Percentiles rank a stretch among this genome's conserved stretches.
phyloP scores from a whole-genome alignment of 805 yeast genomes.

The Kregervanrija pseudodelftensis region DNA sequence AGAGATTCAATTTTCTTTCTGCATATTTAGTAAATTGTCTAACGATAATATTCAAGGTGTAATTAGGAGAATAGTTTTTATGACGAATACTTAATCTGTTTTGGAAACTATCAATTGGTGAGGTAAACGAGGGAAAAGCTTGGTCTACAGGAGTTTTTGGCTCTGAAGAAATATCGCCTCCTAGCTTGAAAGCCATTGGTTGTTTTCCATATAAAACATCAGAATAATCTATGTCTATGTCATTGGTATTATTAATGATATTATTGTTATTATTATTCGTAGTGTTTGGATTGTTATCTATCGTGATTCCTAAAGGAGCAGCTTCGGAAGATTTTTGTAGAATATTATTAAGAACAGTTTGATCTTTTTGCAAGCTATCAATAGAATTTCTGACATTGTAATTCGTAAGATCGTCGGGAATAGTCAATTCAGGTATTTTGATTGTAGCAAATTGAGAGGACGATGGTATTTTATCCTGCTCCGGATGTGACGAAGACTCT shows the following conservation, averaged over 20 bases:
- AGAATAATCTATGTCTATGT: background rate
- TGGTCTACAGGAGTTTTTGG: conserved; percentile 10
- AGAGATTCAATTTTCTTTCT: conserved; percentile 73
- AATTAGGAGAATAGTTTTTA: conserved; percentile 64
- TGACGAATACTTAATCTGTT: conserved; percentile 14
- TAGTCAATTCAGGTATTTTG: conserved; percentile 19
- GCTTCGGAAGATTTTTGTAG: background rate
- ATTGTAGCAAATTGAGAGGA: conserved; percentile 7
- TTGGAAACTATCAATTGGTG: conserved; percentile 22
- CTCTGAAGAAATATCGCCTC: conserved; percentile 12
- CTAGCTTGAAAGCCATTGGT: conserved; percentile 22
- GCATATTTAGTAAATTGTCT: conserved; percentile 94
- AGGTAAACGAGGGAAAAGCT: conserved; percentile 6
- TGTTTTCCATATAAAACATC: conserved; percentile 19
- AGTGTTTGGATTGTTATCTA: too few species aligned
- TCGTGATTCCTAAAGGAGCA: too few species aligned
- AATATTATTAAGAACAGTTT: conserved; percentile 1
- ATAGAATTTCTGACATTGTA: background rate
- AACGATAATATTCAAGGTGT: conserved; percentile 88
- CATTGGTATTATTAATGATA: background rate
- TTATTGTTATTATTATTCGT: background rate
- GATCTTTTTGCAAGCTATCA: background rate
- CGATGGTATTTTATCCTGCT: background rate
- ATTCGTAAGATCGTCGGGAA: conserved; percentile 2
- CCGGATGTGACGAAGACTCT: too few species aligned